Percentiles rank a stretch among this genome's conserved stretches.
Conservation (phyloP, 2,329 filamentous ascomycete species). For the Monosporascus sp. region DNA sequence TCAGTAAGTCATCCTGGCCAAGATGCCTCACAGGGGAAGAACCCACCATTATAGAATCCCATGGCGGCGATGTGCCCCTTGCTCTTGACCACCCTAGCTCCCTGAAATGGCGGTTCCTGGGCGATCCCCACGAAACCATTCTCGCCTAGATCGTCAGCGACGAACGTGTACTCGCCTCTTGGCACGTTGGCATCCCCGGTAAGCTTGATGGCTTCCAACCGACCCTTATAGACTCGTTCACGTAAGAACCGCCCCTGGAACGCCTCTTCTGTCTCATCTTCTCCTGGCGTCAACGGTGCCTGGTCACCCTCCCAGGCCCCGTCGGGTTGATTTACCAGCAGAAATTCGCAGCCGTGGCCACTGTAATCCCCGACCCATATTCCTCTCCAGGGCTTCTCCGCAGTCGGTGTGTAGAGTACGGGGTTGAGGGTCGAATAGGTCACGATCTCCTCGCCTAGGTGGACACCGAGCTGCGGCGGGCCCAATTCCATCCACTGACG, state of each 20-base stretch:
- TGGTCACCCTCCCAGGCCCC: slow-evolving; percentile 38
- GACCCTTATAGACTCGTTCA: slow-evolving; percentile 54
- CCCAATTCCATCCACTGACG: slow-evolving; percentile 70
- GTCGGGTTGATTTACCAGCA: slow-evolving; percentile 73
- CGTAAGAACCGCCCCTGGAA: slow-evolving; percentile 40
- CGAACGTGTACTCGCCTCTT: slow-evolving; percentile 76
- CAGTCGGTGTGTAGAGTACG: slow-evolving; percentile 72
- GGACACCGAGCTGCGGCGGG: slow-evolving; percentile 36
- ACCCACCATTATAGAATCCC: slow-evolving; percentile 67
- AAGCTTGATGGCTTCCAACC: slow-evolving; percentile 79
- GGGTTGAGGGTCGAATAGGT: slow-evolving; percentile 70
- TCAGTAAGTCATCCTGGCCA: slow-evolving; percentile 5
- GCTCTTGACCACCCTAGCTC: slow-evolving; percentile 66
- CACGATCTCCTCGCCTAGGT: slow-evolving; percentile 49
- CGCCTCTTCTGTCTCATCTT: slow-evolving; percentile 39
- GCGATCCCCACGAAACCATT: slow-evolving; percentile 59
- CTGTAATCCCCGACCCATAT: slow-evolving; percentile 93
- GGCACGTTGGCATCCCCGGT: slow-evolving; percentile 90
- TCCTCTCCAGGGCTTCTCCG: slow-evolving; percentile 75
- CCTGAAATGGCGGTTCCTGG: slow-evolving; percentile 63
- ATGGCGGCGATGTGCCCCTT: slow-evolving; percentile 71
- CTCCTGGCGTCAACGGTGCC: slow-evolving; percentile 32
- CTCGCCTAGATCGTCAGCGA: slow-evolving; percentile 69
- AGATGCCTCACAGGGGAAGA: not conserved
- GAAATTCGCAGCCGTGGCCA: slow-evolving; percentile 81